phyloP scores from a whole-genome alignment of 352 stramenopile genomes.

The Globisporangium parvum region DNA sequence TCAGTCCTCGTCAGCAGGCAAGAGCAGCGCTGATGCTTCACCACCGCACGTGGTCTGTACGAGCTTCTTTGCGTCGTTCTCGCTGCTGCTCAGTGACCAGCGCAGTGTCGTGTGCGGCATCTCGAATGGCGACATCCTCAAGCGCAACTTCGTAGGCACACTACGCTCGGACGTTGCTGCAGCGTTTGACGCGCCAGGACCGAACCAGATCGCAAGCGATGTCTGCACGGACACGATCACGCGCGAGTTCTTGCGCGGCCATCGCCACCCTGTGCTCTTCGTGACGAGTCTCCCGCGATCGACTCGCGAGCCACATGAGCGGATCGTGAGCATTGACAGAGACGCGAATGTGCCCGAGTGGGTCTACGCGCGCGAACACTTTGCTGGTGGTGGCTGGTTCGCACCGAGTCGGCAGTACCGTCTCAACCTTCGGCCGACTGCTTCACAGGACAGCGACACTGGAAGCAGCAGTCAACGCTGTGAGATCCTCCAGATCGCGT shows the following conservation, averaged over 20 bases:
- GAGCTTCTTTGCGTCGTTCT: conserved; percentile 22
- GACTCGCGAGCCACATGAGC: not conserved
- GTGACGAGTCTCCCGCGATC: conserved; percentile 16
- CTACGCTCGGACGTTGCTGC: conserved; percentile 16
- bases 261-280: conserved; percentile 29
- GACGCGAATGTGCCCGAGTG: conserved; percentile 27
- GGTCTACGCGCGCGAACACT: conserved; percentile 28
- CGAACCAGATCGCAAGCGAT: conserved; percentile 3
- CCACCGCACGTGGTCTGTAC: conserved; percentile 5
- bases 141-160: conserved; percentile 18
- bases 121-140: conserved; percentile 27
- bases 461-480: conserved; percentile 4
- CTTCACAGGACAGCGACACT: no score
- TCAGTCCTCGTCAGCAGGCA: not conserved
- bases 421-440: conserved; percentile 19
- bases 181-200: conserved; percentile 21
- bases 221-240: conserved; percentile 10
- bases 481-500: conserved; percentile 38
- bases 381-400: conserved; percentile 45
- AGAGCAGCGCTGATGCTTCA: not conserved
- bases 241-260: conserved; percentile 39
- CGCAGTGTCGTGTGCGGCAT: conserved; percentile 21
- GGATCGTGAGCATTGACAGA: conserved; percentile 40
- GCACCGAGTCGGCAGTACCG: conserved; percentile 16
- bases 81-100: conserved; percentile 14